A percentile compares a stretch with the other conserved stretches of the same genome.
These are phyloP conservation scores for Lachnellula hyalina DNA, from an alignment of 2,329 filamentous ascomycete species.

Conservation along the genomic window DNA sequence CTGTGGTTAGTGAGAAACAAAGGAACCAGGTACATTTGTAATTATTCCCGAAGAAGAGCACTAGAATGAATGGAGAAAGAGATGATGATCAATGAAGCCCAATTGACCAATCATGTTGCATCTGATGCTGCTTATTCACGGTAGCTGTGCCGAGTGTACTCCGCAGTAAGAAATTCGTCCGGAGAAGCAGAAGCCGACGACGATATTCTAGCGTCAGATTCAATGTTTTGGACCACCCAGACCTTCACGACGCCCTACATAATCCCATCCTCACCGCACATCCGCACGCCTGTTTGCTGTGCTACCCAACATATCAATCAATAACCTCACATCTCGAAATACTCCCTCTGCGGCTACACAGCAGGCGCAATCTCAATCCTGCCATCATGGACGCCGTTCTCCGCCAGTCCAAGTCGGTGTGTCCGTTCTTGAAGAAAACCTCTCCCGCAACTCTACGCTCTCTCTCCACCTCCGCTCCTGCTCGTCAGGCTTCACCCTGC, in stretches of 20 bases:
- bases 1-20: not conserved
- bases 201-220: not conserved
- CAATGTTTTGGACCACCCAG: not conserved
- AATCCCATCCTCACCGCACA: not conserved
- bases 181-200: not conserved
- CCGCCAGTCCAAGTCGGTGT: slow-evolving; percentile 93
- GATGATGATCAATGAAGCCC: not conserved
- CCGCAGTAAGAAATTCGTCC: not conserved
- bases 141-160: not conserved
- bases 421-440: slow-evolving; percentile 93
- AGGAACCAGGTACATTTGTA: not conserved
- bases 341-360: not conserved
- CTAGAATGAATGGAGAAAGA: not conserved
- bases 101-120: not conserved
- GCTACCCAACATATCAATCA: not conserved
- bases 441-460: slow-evolving; percentile 87
- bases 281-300: not conserved
- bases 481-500: slow-evolving; percentile 58
- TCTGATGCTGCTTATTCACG: not conserved
- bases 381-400: slow-evolving; percentile 82
- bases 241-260: not conserved
- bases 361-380: not conserved
- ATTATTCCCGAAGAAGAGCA: not conserved
- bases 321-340: not conserved
- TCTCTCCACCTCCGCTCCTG: slow-evolving; percentile 66